Evolutionary conservation across 75 land plant genomes (phyloP).

Genomic region (Cunninghamia lanceolata): DNA sequence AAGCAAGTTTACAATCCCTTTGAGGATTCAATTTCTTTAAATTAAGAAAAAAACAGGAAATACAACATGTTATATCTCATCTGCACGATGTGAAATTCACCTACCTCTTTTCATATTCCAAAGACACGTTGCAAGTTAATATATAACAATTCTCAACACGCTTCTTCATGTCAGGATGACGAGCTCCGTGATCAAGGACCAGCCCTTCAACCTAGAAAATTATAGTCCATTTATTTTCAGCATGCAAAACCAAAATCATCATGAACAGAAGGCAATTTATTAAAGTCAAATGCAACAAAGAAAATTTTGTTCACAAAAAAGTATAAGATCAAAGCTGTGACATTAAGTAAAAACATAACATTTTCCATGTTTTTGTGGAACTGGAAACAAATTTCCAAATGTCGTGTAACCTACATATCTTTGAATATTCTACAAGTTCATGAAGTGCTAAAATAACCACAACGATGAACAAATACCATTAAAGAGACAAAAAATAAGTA

Average conservation of each 20-base stretch:
- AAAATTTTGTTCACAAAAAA: background rate
- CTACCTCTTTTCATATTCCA: constrained; percentile 98
- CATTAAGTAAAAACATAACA: too few relatives aligned
- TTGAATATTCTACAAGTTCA: background rate
- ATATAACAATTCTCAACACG: constrained; percentile 91
- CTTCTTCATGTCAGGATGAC: constrained; percentile 95
- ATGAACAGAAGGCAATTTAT: background rate
- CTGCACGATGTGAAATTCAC: background rate
- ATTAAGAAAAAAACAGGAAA: background rate
- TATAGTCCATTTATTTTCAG: background rate
- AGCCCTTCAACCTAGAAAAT: constrained; percentile 69
- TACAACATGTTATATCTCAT: background rate
- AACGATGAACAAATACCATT: background rate
- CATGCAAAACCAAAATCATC: background rate
- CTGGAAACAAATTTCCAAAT: too few relatives aligned
- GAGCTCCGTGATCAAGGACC: constrained; percentile 93
- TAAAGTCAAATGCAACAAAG: background rate
- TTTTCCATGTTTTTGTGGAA: too few relatives aligned
- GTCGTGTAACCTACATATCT: background rate
- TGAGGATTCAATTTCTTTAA: background rate
- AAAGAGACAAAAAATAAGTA: background rate
- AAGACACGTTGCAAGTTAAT: constrained; percentile 89
- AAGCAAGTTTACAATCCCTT: background rate
- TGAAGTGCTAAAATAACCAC: background rate
- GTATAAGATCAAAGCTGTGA: too few relatives aligned